These are phyloP conservation scores for Iberis pinnata DNA, from an alignment of 345 rosid species.

Conservation along the genomic window DNA sequence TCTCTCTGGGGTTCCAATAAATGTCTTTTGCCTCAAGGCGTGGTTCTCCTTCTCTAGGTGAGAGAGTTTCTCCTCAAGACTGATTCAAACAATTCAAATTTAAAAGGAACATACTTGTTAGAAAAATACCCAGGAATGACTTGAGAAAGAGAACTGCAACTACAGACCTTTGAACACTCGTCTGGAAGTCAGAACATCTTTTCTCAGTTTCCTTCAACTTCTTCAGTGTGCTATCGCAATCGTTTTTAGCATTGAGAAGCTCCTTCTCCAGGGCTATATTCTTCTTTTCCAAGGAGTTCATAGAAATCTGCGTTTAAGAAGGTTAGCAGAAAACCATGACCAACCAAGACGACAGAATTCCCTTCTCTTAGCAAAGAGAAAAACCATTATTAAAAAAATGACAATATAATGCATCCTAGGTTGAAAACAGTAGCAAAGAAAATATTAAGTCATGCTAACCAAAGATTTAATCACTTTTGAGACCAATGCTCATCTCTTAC, in stretches of 20 bases:
- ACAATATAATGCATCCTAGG: too few relatives aligned
- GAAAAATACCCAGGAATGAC: slow-evolving; percentile 5
- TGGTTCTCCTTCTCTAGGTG: slow-evolving; percentile 79
- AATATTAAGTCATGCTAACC: slow-evolving; percentile 3
- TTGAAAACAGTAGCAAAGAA: slow-evolving; percentile 8
- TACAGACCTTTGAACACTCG: slow-evolving; percentile 59
- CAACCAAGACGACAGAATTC: slow-evolving; percentile 16
- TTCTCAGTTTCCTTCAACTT: slow-evolving; percentile 63
- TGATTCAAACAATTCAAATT: slow-evolving; percentile 22
- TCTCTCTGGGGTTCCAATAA: slow-evolving; percentile 48
- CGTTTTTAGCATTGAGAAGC: slow-evolving; percentile 53
- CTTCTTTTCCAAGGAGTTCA: slow-evolving; percentile 69
- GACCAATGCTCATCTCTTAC: slow-evolving; percentile 2
- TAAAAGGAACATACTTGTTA: neutral
- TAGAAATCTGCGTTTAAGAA: slow-evolving; percentile 24
- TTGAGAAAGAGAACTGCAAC: slow-evolving; percentile 9
- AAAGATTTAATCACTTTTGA: slow-evolving; percentile 1
- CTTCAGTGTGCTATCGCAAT: slow-evolving; percentile 39
- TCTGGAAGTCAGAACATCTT: slow-evolving; percentile 62
- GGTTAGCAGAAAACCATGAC: slow-evolving; percentile 15
- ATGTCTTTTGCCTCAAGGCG: slow-evolving; percentile 67
- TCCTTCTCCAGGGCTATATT: slow-evolving; percentile 63
- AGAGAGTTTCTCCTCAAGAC: slow-evolving; percentile 71
- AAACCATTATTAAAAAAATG: too few relatives aligned
- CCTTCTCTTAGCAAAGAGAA: slow-evolving; percentile 9